A percentile compares a stretch with the other conserved stretches of the same genome.
These are phyloP conservation scores for Cladobotryum mycophilum DNA, from an alignment of 2,329 filamentous ascomycete genomes.

Conservation along the genomic window DNA sequence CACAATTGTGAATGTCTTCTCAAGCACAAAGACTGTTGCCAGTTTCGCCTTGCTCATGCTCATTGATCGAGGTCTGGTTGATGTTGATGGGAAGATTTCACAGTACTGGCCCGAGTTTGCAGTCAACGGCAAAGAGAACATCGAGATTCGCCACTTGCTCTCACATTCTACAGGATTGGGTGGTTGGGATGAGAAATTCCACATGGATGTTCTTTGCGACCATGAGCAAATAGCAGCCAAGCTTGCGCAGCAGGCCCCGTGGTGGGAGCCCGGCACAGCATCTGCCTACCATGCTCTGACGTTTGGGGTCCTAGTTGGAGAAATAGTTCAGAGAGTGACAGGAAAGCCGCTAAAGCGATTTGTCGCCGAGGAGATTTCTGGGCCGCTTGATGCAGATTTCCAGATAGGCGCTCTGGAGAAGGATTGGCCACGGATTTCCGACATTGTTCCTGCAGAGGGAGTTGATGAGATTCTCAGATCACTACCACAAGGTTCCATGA, in stretches of 20 bases:
- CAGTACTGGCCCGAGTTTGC: slow-evolving; percentile 43
- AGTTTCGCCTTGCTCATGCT: slow-evolving; percentile 33
- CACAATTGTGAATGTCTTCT: slow-evolving; percentile 36
- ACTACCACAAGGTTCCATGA: background rate
- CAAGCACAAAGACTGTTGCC: slow-evolving; percentile 33
- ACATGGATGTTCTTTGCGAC: slow-evolving; percentile 28
- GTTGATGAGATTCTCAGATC: slow-evolving; percentile 18
- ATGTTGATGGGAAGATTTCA: slow-evolving; percentile 30
- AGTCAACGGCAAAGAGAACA: slow-evolving; percentile 32
- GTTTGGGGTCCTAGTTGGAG: slow-evolving; percentile 37
- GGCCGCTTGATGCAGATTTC: slow-evolving; percentile 40
- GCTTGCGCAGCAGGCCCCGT: slow-evolving; percentile 35
- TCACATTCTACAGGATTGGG: slow-evolving; percentile 33
- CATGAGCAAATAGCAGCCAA: slow-evolving; percentile 21
- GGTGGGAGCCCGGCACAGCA: slow-evolving; percentile 38
- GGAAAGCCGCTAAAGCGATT: slow-evolving; percentile 39
- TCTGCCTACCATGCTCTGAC: slow-evolving; percentile 36
- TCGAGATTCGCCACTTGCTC: slow-evolving; percentile 35
- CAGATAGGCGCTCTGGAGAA: slow-evolving; percentile 36
- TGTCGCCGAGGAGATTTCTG: slow-evolving; percentile 28
- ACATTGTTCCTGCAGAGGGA: slow-evolving; percentile 23
- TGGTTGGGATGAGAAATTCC: slow-evolving; percentile 26
- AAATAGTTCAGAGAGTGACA: slow-evolving; percentile 34
- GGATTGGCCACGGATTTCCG: slow-evolving; percentile 34
- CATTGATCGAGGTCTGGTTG: slow-evolving; percentile 32